Evolutionary conservation across 345 rosid species (phyloP).

Genomic region (Linum usitatissimum): DNA sequence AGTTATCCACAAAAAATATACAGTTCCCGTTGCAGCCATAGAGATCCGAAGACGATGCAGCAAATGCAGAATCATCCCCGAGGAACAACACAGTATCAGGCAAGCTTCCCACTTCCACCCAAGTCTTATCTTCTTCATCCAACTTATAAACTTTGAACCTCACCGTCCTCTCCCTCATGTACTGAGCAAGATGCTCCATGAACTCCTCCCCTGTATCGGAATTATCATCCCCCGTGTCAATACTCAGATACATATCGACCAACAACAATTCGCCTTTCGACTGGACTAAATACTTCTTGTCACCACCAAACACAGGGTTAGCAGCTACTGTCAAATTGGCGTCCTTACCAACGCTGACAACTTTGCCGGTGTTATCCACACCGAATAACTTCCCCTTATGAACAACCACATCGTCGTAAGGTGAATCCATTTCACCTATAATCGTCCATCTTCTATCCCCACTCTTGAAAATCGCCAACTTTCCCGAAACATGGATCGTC

Average conservation of each 20-base stretch:
- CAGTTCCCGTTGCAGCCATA: slow-evolving; percentile 41
- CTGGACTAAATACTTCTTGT: slow-evolving; percentile 80
- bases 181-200: slow-evolving; percentile 25
- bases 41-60: slow-evolving; percentile 43
- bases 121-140: slow-evolving; percentile 30
- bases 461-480: slow-evolving; percentile 60
- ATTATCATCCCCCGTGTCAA: slow-evolving; percentile 38
- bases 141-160: slow-evolving; percentile 57
- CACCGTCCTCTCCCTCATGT: slow-evolving; percentile 62
- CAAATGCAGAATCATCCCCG: slow-evolving; percentile 78
- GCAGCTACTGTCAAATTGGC: slow-evolving; percentile 26
- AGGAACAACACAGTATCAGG: slow-evolving; percentile 56
- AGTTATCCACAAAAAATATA: slow-evolving; percentile 51
- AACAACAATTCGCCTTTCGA: slow-evolving; percentile 59
- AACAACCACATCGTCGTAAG: slow-evolving; percentile 73
- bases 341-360: slow-evolving; percentile 43
- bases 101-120: slow-evolving; percentile 47
- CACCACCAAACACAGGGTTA: slow-evolving; percentile 61
- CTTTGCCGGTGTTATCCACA: slow-evolving; percentile 62
- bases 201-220: slow-evolving; percentile 21
- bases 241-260: slow-evolving; percentile 70
- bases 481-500: slow-evolving; percentile 82
- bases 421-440: slow-evolving; percentile 62
- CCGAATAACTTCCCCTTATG: slow-evolving; percentile 50
- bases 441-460: slow-evolving; percentile 56